Evolutionary conservation across 306 rosid genomes (phyloP), one percentile per base, ranked within the genome.

Genomic region (Heteromeles arbutifolia): DNA sequence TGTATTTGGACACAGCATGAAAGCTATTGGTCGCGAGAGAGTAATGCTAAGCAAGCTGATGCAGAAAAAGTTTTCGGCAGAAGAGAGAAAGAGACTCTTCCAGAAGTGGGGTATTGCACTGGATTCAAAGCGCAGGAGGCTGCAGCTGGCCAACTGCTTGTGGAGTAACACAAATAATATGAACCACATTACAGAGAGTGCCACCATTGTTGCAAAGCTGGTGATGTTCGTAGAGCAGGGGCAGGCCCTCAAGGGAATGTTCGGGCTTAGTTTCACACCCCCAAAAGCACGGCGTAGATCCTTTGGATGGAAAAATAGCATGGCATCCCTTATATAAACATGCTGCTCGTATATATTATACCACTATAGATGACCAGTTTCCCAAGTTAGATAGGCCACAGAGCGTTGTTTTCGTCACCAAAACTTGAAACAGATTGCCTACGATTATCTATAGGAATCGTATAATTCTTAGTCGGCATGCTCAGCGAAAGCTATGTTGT

Each of bases 181-280:
- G 88, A 89, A 85, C 80, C 93, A 89, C 10, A 67, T 82, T 68
- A 83, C 58, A 43, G 96, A 89, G 74, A 95, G 99, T 63, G 97
- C 99, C 14, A 65, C 92, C 32, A 80, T 90, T 59, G 89, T 95
- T 81, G 99, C 96, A 4, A 90, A 84, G 88, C 80, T 95, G 74
- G 93, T 95, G 28, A 88, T 89, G 82, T 88, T 92, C 56, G 78
- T 86, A 18, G 98, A 95, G 81, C 87, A 84, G 76, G 99, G 97
- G 17, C 86, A 82, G 69, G 91, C 90, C 63, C 86, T 92, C 12
- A 95, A 89, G 88, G 99, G 90, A 86, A 95, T 92, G 96, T 92
- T 92, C 77, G 99, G 99, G 24, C 93, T 95, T 44, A 95, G 97
- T 84, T 95, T 88, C 79, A 82, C 96, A 14, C 91, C 93, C 29